Base-by-base conservation (phyloP, 495 filamentous ascomycete genomes). In the Podospora comata region DNA sequence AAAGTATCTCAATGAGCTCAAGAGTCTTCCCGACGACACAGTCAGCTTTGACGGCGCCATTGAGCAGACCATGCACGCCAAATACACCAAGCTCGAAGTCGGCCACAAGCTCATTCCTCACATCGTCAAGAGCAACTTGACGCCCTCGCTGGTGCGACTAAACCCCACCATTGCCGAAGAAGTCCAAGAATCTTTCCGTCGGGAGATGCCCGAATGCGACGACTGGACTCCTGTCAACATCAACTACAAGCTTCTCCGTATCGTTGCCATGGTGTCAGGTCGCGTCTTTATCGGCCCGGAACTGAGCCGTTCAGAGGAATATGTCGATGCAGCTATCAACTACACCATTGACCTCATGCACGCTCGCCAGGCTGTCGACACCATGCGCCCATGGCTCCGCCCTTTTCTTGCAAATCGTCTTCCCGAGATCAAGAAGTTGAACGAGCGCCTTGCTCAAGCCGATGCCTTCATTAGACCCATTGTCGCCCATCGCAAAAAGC, bases 261-360 rank as follows among this genome's bases (percentile, higher is more conserved):
- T 88, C 15, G 82, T 90, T 1, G 86, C 85, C 53, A 82, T 81
- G 5, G 65, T 88, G 23, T 87, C 87, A 0, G 84, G 86, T n/a
- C 76, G 86, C 16, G 75, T 85, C 6, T 90, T 90, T 63, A 77
- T 89, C 61, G 88, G 87, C 23, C 70, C 79, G 5, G 79, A 82
- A 13, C 69, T 87, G 56, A 85, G 83, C 69, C 82, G 84, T 2
- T 75, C 86, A 28, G 75, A 83, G 61, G 82, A 86, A 16, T 91
- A 89, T 80, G 73, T 89, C 20, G 72, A 84, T 26, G 78, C 84
- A 4, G 83, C 86, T 1, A 83, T 88, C 70, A 83, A 81, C 44
- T 90, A 86, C 73, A 86, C 88, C 5, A 68, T 86, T 23, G 79
- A 87, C 59, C 67, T 84, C 67, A 71, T 77, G 78, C 63, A 72